A percentile compares a stretch with the other conserved stretches of the same genome.
These are phyloP conservation scores for Lycium barbarum DNA, from an alignment of 257 asterid genomes.

Conservation along the genomic window DNA sequence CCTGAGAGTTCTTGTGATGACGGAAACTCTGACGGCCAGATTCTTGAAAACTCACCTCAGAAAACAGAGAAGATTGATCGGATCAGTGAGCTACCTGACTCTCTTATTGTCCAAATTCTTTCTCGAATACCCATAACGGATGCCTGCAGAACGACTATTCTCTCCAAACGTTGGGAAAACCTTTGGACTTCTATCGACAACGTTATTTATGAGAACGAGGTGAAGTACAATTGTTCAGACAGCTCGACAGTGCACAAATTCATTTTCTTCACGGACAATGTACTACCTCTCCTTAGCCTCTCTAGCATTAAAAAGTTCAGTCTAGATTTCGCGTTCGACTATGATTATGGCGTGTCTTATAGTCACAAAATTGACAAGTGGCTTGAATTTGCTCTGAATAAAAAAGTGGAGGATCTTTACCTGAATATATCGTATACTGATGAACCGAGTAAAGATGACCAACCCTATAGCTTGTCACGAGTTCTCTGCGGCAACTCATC, in stretches of 20 bases:
- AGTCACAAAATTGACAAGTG: background rate
- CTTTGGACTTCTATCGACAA: background rate
- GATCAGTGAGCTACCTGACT: background rate
- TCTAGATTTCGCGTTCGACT: no score
- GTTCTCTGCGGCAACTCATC: background rate
- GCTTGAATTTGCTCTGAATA: background rate
- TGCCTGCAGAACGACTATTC: background rate
- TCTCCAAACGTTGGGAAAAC: background rate
- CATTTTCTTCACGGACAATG: background rate
- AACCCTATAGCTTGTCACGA: background rate
- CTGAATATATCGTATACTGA: background rate
- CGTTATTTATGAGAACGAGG: background rate
- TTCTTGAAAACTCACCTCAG: background rate
- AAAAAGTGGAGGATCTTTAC: background rate
- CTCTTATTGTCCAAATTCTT: background rate
- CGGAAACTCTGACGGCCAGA: background rate
- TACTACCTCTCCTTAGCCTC: background rate
- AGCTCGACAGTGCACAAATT: background rate
- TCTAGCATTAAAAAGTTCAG: background rate
- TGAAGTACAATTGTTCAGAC: background rate
- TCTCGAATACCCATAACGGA: background rate
- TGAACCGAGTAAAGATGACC: background rate
- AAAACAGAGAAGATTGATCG: background rate
- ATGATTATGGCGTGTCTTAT: background rate
- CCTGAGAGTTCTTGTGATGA: background rate